These are phyloP conservation scores for Umbilicus rupestris DNA, from an alignment of 164 flowering plant species.

Conservation along the genomic window DNA sequence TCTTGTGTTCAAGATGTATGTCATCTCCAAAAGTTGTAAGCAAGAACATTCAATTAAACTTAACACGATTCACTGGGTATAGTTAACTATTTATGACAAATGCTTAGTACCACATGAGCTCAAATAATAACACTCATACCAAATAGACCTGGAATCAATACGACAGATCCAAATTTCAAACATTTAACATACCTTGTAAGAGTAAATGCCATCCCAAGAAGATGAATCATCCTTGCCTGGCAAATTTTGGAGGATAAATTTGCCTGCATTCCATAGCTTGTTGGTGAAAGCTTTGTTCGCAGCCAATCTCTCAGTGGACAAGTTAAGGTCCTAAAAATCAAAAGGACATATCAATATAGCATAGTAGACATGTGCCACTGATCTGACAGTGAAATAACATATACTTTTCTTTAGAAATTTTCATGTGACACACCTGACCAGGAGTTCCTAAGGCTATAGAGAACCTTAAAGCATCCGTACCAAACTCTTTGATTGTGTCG, in stretches of 20 bases:
- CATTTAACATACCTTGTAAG: conserved; percentile 44
- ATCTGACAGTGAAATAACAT: not conserved
- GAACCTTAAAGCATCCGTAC: conserved; percentile 89
- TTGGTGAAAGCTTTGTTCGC: conserved; percentile 96
- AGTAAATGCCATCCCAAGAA: conserved; percentile 49
- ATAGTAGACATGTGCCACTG: not conserved
- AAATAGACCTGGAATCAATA: not conserved
- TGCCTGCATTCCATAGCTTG: conserved; percentile 98
- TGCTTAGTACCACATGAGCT: too few relatives aligned
- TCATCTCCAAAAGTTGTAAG: too few relatives aligned
- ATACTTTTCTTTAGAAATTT: not conserved
- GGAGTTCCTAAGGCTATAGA: conserved; percentile 85
- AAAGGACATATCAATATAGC: not conserved
- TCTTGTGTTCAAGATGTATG: not conserved
- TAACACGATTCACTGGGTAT: not conserved
- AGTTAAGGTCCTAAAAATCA: conserved; percentile 71
- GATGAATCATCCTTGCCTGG: conserved; percentile 51
- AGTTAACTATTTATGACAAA: not conserved
- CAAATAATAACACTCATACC: not conserved
- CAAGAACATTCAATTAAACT: not conserved
- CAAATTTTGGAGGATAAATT: conserved; percentile 81
- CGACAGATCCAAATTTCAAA: not conserved
- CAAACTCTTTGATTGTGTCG: conserved; percentile 77
- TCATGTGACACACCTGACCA: conserved; percentile 68
- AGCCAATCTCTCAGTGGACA: conserved; percentile 76